Evolutionary conservation across 768 basidiomycete species (phyloP).

Genomic region (Coprinopsis marcescibilis): DNA sequence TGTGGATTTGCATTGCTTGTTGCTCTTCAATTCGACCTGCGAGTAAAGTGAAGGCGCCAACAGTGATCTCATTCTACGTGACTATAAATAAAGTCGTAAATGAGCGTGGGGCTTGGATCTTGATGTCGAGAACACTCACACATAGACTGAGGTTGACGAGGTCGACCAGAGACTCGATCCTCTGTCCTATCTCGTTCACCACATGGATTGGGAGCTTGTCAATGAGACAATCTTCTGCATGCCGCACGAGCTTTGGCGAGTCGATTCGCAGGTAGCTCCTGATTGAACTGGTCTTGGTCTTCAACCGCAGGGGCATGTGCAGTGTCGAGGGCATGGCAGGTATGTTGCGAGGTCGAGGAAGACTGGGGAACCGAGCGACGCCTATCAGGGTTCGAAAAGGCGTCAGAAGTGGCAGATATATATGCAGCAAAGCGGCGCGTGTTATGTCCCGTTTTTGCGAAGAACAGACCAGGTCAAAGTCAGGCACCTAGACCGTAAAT

Average conservation of each 20-base stretch:
- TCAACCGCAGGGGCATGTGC: conserved; percentile 3
- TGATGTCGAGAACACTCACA: conserved; percentile 4
- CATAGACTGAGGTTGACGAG: conserved; percentile 24
- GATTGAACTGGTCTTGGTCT: conserved; percentile 18
- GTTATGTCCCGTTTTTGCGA: too few species aligned
- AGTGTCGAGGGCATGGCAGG: background rate
- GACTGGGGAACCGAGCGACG: too few species aligned
- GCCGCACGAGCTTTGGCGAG: conserved; percentile 1
- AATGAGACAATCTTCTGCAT: background rate
- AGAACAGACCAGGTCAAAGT: too few species aligned
- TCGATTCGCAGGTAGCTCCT: conserved; percentile 15
- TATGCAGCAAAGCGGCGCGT: background rate
- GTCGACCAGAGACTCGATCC: conserved; percentile 19
- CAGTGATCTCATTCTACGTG: conserved; percentile 21
- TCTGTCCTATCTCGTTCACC: conserved; percentile 22
- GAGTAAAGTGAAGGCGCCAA: conserved; percentile 26
- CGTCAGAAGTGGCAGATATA: background rate
- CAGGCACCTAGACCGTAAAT: background rate
- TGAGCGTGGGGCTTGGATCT: conserved; percentile 2
- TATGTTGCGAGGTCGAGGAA: background rate
- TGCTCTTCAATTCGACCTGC: conserved; percentile 30
- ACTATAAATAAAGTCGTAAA: conserved; percentile 15
- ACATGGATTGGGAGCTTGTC: conserved; percentile 18
- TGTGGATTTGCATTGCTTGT: conserved; percentile 26
- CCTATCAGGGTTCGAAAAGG: too few species aligned